phyloP scores from a whole-genome alignment of 208 protist genomes.

The Spongospora subterranea region DNA sequence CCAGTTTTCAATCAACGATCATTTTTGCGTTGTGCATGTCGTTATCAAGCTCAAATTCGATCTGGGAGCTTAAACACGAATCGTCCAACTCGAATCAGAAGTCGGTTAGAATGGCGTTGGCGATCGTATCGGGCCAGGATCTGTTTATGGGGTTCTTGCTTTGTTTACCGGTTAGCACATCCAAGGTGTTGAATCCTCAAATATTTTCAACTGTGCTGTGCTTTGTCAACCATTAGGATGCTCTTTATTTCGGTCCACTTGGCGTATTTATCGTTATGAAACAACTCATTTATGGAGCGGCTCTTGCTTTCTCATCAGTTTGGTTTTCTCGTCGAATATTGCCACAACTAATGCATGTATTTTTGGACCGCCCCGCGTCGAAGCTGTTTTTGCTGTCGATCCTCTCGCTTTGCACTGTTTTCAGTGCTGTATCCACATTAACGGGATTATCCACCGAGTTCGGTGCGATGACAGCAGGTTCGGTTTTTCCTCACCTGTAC shows the following conservation, averaged over 20 bases:
- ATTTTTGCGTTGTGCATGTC: slow-evolving; percentile 33
- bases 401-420: background rate
- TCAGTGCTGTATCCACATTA: slow-evolving; percentile 51
- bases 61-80: background rate
- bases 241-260: slow-evolving; percentile 30
- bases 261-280: slow-evolving; percentile 53
- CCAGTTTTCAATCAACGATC: background rate
- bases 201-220: no score
- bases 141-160: slow-evolving; percentile 37
- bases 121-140: slow-evolving; percentile 20
- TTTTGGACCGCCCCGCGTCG: slow-evolving; percentile 14
- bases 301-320: slow-evolving; percentile 3
- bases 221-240: background rate
- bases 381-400: slow-evolving; percentile 41
- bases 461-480: slow-evolving; percentile 40
- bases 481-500: background rate
- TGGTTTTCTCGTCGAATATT: slow-evolving; percentile 21
- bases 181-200: background rate
- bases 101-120: background rate
- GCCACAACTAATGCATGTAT: background rate
- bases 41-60: background rate
- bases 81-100: background rate
- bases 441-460: slow-evolving; percentile 9
- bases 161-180: slow-evolving; percentile 12
- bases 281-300: slow-evolving; percentile 19